Conservation (phyloP, 1,284 basidiomycete species). For the Athelia sp. region DNA sequence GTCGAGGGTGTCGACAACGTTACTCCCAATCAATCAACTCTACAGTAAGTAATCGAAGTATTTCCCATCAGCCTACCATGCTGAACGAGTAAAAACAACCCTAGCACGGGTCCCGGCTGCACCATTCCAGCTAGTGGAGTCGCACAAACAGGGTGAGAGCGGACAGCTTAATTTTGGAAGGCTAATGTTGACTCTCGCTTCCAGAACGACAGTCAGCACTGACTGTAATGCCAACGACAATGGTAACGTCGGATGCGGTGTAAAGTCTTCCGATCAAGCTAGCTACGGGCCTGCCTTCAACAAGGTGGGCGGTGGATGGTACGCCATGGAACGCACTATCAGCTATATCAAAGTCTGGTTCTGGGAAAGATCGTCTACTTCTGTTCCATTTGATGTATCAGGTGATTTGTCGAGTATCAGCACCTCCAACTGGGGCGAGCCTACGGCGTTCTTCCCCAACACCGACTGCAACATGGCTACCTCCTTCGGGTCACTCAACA, state of each 20-base stretch:
- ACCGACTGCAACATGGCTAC: slow-evolving; percentile 18
- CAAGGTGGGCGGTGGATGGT: slow-evolving; percentile 34
- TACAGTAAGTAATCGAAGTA: too few relatives aligned
- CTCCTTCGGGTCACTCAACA: slow-evolving; percentile 16
- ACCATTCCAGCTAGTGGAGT: neutral
- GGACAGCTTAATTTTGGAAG: neutral
- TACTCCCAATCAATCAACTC: slow-evolving; percentile 29
- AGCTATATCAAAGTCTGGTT: slow-evolving; percentile 32
- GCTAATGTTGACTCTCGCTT: neutral
- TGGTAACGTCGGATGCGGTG: slow-evolving; percentile 35
- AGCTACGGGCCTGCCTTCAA: slow-evolving; percentile 40
- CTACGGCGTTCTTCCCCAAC: neutral
- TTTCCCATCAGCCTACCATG: too few relatives aligned
- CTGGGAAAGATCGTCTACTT: slow-evolving; percentile 26
- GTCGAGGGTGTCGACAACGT: slow-evolving; percentile 32
- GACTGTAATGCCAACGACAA: slow-evolving; percentile 33
- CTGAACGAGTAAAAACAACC: too few relatives aligned
- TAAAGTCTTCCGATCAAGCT: slow-evolving; percentile 27
- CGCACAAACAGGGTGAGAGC: neutral
- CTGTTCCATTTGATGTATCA: slow-evolving; percentile 21
- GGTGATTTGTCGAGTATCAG: slow-evolving; percentile 18
- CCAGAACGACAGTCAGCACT: slow-evolving; percentile 5
- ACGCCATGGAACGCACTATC: slow-evolving; percentile 34
- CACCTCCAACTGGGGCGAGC: slow-evolving; percentile 22
- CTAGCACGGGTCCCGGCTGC: neutral